These are phyloP conservation scores for Cichorium intybus DNA, from an alignment of 140 eudicot genomes.

Conservation along the genomic window DNA sequence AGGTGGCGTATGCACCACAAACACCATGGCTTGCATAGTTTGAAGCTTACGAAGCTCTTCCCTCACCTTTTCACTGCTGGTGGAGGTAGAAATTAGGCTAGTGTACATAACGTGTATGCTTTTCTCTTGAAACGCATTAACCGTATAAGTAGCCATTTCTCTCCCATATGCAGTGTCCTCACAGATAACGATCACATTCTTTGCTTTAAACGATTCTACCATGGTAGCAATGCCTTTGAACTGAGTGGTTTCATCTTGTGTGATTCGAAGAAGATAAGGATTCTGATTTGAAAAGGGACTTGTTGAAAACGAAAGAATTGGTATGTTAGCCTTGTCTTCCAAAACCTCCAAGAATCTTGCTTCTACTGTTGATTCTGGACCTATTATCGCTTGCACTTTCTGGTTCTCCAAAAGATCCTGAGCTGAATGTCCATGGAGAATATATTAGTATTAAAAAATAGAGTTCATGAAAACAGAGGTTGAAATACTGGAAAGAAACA, in stretches of 20 bases:
- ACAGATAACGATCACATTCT: too few relatives aligned
- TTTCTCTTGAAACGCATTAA: constrained; percentile 25
- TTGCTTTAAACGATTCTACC: too few relatives aligned
- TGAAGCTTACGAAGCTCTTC: constrained; percentile 39
- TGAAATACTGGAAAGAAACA: neutral
- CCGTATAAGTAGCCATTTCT: too few relatives aligned
- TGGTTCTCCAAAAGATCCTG: constrained; percentile 26
- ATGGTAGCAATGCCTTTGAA: too few relatives aligned
- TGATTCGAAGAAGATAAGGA: constrained; percentile 31
- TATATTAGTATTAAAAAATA: neutral
- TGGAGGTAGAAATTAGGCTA: constrained; percentile 24
- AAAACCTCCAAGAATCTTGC: constrained; percentile 18
- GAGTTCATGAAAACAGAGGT: neutral
- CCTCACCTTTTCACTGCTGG: neutral
- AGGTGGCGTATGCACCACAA: constrained; percentile 36
- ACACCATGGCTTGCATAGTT: constrained; percentile 20
- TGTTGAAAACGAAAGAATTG: constrained; percentile 27
- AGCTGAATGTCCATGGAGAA: constrained; percentile 7
- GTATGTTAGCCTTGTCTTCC: constrained; percentile 20
- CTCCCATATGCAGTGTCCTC: too few relatives aligned
- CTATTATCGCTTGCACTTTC: constrained; percentile 32
- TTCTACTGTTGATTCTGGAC: constrained; percentile 16
- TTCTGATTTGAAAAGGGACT: constrained; percentile 1
- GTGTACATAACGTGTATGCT: too few relatives aligned
- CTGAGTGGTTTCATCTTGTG: too few relatives aligned